Evolutionary conservation across 495 filamentous ascomycete genomes (phyloP), one percentile per base, ranked within the genome.

Genomic region (Parathielavia hyrcaniae): DNA sequence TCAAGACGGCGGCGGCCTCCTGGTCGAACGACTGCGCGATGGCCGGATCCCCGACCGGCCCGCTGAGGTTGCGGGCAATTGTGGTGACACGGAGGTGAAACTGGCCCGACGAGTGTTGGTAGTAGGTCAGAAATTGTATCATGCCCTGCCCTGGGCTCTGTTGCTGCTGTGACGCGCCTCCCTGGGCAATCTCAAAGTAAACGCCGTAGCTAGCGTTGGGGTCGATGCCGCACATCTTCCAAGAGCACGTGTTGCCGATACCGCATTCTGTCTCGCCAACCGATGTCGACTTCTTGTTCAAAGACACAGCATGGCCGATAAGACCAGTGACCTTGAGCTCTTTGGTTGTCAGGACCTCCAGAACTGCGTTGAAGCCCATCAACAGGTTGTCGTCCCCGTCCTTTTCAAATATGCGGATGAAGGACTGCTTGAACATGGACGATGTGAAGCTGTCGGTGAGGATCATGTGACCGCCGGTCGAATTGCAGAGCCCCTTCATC

Each of bases 161-260:
- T 64, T 90, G 88, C 66, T 91, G 85, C 64, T 90, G 87, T 36
- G 89, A 78, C 20, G 93, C 87, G 17, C 90, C 91, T 41, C 88
- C 90, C 75, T 99, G 95, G 67, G 95, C 92, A 67, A 97, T 93
- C 68, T 99, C 95, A 62, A 96, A 99, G 77, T 97, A 99, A 59
- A 97, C 80, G 51, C 91, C 95, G 62, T 97, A 97, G 64, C 90
- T 96, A 30, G 93, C 84, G 50, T 84, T 85, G 32, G 95, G 95
- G 64, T 96, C 91, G 60, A 99, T 96, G 58, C 89, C 90, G 66
- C 93, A 97, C 91, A 99, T 97, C 75, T 97, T 99, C 95, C 95
- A 99, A 2, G 91, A 92, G 73, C 95, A 97, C 8, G 95, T 99
- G 67, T 97, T 97, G 67, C 95, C 95, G 64, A 97, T 97, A 63